phyloP scores from a whole-genome alignment of 2,329 filamentous ascomycete species.

The Fusarium abutilonis region DNA sequence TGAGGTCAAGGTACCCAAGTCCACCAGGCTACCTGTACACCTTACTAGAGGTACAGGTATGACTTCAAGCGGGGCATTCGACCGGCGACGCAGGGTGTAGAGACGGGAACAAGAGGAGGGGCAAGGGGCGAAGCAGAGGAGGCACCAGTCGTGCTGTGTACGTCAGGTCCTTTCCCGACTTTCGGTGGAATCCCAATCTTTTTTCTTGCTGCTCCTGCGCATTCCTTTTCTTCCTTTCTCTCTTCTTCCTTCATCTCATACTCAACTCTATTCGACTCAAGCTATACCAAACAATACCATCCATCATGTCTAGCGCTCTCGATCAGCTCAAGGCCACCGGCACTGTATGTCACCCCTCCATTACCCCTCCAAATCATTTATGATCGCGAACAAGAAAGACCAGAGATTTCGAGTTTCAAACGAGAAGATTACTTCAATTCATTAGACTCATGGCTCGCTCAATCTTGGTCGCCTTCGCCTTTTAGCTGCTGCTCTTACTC shows the following conservation, averaged over 20 bases:
- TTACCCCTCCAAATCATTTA: conserved; percentile 47
- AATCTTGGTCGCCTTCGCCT: not conserved
- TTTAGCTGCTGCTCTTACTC: not conserved
- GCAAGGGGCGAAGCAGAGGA: conserved; percentile 37
- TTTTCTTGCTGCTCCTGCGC: conserved; percentile 27
- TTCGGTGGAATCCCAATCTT: conserved; percentile 37
- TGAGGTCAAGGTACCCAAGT: conserved; percentile 30
- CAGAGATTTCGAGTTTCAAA: conserved; percentile 10
- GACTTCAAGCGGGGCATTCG: conserved; percentile 31
- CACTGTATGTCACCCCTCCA: conserved; percentile 76
- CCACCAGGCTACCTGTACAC: not conserved
- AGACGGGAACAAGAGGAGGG: conserved; percentile 35
- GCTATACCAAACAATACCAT: conserved; percentile 26
- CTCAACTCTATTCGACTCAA: conserved; percentile 24
- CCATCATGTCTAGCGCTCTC: conserved; percentile 83
- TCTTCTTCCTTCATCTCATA: conserved; percentile 25
- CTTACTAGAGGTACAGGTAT: conserved; percentile 1
- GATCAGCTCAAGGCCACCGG: conserved; percentile 97
- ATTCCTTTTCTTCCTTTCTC: conserved; percentile 15
- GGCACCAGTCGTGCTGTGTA: conserved; percentile 33
- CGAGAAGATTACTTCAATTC: conserved; percentile 2
- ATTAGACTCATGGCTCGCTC: conserved; percentile 1
- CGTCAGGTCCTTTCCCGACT: conserved; percentile 40
- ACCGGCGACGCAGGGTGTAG: conserved; percentile 22
- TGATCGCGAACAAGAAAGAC: conserved; percentile 23